Evolutionary conservation across 2,329 filamentous ascomycete genomes (phyloP), one percentile per base, ranked within the genome.

Genomic region (Fusarium veterinarium): DNA sequence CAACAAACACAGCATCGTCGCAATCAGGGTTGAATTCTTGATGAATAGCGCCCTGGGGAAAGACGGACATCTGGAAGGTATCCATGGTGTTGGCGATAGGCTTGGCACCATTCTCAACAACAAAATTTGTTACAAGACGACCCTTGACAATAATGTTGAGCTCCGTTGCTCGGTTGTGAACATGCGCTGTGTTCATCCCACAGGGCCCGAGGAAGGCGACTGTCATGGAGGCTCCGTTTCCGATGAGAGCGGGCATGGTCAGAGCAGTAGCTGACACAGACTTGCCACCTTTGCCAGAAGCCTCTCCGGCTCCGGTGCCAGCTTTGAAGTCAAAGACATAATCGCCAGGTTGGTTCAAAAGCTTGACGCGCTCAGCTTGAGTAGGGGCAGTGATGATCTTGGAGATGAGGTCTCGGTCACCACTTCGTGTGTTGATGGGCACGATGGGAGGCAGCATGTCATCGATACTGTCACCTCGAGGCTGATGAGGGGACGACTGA

Each of bases 1-100:
- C 86, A 10, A 87, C 83, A 72, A 87, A 87, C 11, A 84, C 81
- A 25, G 86, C 81, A 23, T 83, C 80, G 44, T 82, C 80, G 75
- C 87, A 88, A 64, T 85, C 82, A 5, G 86, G 85, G 77, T 88
- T 88, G 77, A 85, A 87, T 69, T 88, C 84, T 5, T 84, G 83
- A 72, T 88, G 86, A 14, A 87, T 80, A 6, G 83, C 81, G 9
- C 86, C 87, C 71, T 85, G 81, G 5, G 85, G 86, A 76, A 88
- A 87, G 14, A 86, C 82, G 17, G 83, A 80, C 82, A 86, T 86
- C 67, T 86, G 82, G 66, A 80, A 83, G 8, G 76, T 78, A 6
- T 76, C 74, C 58, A 86, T 75, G 41, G 79, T 81, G 71, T 83
- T 84, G 56, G 72, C 73, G 55, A 84, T 81, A 30, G 82, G 78